Conservation (phyloP, 2,329 filamentous ascomycete genomes). For the Colletotrichum simmondsii region DNA sequence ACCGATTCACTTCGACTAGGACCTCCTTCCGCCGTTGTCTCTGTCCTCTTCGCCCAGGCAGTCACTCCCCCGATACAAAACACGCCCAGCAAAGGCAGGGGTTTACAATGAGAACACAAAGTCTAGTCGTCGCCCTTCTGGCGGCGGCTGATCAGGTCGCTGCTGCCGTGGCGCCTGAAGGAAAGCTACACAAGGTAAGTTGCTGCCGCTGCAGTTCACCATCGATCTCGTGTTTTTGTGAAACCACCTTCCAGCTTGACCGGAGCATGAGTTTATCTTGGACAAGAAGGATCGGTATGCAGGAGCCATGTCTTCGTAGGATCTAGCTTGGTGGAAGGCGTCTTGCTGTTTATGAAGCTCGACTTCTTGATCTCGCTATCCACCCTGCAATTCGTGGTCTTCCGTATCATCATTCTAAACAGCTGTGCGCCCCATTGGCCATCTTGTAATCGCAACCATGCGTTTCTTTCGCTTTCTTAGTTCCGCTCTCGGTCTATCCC, state of each 20-base stretch:
- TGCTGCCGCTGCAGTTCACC: neutral
- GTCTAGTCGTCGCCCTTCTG: slow-evolving; percentile 21
- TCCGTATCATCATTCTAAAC: neutral
- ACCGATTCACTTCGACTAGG: neutral
- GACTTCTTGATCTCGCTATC: neutral
- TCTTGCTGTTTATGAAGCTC: neutral
- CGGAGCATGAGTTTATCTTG: neutral
- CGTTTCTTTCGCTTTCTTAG: neutral
- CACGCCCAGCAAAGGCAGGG: neutral
- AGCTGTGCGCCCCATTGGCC: neutral
- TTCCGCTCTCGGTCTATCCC: neutral
- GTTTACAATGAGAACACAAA: slow-evolving; percentile 20
- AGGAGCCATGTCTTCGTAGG: neutral
- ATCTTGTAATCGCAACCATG: neutral
- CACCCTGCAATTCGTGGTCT: neutral
- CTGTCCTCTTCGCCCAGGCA: neutral
- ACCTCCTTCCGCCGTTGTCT: neutral
- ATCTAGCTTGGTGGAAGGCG: neutral
- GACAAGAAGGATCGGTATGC: too few species aligned
- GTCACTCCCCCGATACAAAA: neutral
- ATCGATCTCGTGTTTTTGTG: neutral
- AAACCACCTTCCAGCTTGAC: neutral
- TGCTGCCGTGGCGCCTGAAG: slow-evolving; percentile 3
- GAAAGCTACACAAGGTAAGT: slow-evolving; percentile 28
- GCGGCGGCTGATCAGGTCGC: slow-evolving; percentile 20